Evolutionary conservation across 768 basidiomycete genomes (phyloP).

Genomic region (Panaeolus cyanescens): DNA sequence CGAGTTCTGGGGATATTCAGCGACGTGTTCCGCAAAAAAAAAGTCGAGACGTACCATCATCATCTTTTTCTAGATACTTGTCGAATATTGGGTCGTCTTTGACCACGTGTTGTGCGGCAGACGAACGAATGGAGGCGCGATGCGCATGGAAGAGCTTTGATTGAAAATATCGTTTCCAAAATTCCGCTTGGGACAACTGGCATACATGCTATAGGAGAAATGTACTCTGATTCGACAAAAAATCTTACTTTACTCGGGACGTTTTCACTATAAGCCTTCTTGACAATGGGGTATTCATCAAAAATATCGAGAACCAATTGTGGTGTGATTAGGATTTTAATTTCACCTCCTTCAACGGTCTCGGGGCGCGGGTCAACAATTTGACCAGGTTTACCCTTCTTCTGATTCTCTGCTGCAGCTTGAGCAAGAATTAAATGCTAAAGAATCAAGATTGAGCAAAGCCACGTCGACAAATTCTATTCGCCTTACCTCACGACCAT

Average conservation of each 20-base stretch:
- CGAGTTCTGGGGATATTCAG: slow-evolving; percentile 53
- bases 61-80: slow-evolving; percentile 93
- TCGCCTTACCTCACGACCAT: slow-evolving; percentile 79
- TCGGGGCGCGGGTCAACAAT: slow-evolving; percentile 89
- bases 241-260: slow-evolving; percentile 78
- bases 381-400: slow-evolving; percentile 81
- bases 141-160: slow-evolving; percentile 95
- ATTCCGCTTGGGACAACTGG: slow-evolving; percentile 87
- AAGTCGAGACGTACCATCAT: slow-evolving; percentile 67
- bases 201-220: slow-evolving; percentile 11
- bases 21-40: not conserved
- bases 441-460: slow-evolving; percentile 15
- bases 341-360: slow-evolving; percentile 80
- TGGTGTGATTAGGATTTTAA: slow-evolving; percentile 88
- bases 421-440: slow-evolving; percentile 80
- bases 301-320: slow-evolving; percentile 96
- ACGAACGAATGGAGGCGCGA: slow-evolving; percentile 88
- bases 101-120: slow-evolving; percentile 80
- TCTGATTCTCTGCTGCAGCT: slow-evolving; percentile 70
- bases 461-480: slow-evolving; percentile 9
- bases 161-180: slow-evolving; percentile 97
- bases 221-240: slow-evolving; percentile 9
- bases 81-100: slow-evolving; percentile 95
- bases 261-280: slow-evolving; percentile 89
- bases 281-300: slow-evolving; percentile 95